Evolutionary conservation across 1,284 basidiomycete genomes (phyloP).

Genomic region (Ceraceosorus guamensis): DNA sequence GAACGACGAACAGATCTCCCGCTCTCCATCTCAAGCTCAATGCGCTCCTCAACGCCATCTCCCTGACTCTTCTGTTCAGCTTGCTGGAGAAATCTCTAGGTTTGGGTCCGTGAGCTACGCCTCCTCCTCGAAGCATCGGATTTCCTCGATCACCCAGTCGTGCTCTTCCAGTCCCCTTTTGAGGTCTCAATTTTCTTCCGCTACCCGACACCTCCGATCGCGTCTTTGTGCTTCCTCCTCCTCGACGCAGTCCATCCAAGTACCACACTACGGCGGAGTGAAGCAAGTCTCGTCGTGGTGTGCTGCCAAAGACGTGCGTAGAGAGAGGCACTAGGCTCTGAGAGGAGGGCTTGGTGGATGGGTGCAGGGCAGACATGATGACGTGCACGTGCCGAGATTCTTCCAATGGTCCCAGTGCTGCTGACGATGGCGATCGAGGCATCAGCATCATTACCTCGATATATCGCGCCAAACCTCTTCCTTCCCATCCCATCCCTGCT

Average conservation of each 20-base stretch:
- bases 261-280: slow-evolving; percentile 87
- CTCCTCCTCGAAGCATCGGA: slow-evolving; percentile 85
- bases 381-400: background rate
- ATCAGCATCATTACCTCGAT: too few species aligned
- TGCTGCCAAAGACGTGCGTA: slow-evolving; percentile 74
- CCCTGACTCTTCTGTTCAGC: slow-evolving; percentile 77
- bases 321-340: slow-evolving; percentile 60
- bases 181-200: slow-evolving; percentile 75
- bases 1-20: slow-evolving; percentile 65
- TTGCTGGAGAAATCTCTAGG: slow-evolving; percentile 84
- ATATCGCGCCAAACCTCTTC: too few species aligned
- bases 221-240: slow-evolving; percentile 83
- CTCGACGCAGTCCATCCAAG: slow-evolving; percentile 77
- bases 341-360: slow-evolving; percentile 1
- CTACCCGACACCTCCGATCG: slow-evolving; percentile 82
- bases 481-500: too few species aligned
- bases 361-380: slow-evolving; percentile 5
- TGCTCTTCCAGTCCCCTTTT: slow-evolving; percentile 85
- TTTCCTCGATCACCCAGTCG: slow-evolving; percentile 81
- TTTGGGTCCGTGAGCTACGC: slow-evolving; percentile 80
- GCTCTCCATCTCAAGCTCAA: slow-evolving; percentile 73
- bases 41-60: slow-evolving; percentile 86
- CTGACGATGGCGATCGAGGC: too few species aligned
- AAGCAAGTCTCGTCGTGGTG: slow-evolving; percentile 81
- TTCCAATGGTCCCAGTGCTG: too few species aligned